phyloP scores from a whole-genome alignment of 768 basidiomycete species.

The Mycena floridula region DNA sequence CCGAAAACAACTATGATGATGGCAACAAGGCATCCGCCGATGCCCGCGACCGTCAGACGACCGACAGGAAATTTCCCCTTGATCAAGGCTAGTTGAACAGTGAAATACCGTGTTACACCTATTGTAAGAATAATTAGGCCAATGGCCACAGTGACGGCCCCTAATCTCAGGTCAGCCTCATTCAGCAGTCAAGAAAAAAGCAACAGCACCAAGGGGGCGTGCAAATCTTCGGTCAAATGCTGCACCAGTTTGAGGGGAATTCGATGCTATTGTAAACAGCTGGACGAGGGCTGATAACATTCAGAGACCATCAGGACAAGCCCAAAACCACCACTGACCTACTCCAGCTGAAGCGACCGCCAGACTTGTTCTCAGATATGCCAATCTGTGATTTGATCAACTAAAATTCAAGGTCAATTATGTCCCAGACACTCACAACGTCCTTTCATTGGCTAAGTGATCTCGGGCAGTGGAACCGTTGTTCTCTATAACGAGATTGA shows the following conservation, averaged over 20 bases:
- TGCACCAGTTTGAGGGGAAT: conserved; percentile 5
- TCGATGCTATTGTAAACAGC: conserved; percentile 35
- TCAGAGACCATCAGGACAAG: neutral
- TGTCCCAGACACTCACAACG: no score
- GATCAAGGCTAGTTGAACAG: conserved; percentile 41
- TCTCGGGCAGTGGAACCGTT: conserved; percentile 59
- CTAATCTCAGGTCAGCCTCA: no score
- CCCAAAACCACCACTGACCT: conserved; percentile 31
- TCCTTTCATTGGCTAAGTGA: conserved; percentile 56
- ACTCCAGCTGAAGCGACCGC: conserved; percentile 54
- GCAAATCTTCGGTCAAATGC: conserved; percentile 25
- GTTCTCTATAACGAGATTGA: no score
- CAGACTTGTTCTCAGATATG: conserved; percentile 60
- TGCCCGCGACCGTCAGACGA: conserved; percentile 33
- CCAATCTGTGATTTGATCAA: no score
- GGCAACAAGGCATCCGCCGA: no score
- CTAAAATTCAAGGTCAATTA: no score
- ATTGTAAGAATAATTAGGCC: no score
- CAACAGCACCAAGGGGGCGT: conserved; percentile 45
- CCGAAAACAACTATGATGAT: conserved; percentile 33
- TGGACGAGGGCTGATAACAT: conserved; percentile 44
- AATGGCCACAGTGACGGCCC: no score
- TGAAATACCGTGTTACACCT: conserved; percentile 52
- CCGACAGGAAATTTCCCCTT: conserved; percentile 51
- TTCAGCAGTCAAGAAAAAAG: conserved; percentile 39